A percentile compares a stretch with the other conserved stretches of the same genome.
Evolutionary conservation across 2,329 filamentous ascomycete species (phyloP).

Genomic region (Domatiomyces globalis): DNA sequence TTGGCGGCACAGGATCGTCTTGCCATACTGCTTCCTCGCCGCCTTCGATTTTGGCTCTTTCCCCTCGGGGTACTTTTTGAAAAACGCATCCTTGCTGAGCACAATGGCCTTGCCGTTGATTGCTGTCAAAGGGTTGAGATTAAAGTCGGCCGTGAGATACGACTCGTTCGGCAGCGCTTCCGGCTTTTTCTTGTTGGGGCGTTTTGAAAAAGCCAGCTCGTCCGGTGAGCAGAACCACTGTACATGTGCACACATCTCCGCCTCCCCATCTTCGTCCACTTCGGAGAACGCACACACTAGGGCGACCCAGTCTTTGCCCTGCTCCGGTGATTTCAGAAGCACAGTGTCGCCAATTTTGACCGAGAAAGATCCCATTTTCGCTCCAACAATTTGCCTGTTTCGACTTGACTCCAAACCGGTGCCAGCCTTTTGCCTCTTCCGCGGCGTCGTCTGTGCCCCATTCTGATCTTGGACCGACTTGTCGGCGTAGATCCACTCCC

Average conservation of each 20-base stretch:
- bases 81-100: slow-evolving; percentile 57
- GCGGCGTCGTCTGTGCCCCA: slow-evolving; percentile 13
- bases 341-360: slow-evolving; percentile 73
- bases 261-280: slow-evolving; percentile 53
- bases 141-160: slow-evolving; percentile 77
- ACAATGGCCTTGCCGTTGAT: slow-evolving; percentile 82
- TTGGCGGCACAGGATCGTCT: slow-evolving; percentile 76
- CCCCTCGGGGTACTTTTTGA: slow-evolving; percentile 56
- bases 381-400: slow-evolving; percentile 52
- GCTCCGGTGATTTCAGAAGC: slow-evolving; percentile 73
- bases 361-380: slow-evolving; percentile 65
- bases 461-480: slow-evolving; percentile 10
- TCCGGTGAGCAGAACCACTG: slow-evolving; percentile 87
- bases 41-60: slow-evolving; percentile 50
- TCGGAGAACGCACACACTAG: slow-evolving; percentile 73
- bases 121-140: slow-evolving; percentile 70
- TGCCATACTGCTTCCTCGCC: slow-evolving; percentile 58
- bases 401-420: slow-evolving; percentile 8
- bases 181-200: slow-evolving; percentile 38
- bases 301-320: slow-evolving; percentile 81
- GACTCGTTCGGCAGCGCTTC: slow-evolving; percentile 81
- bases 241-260: slow-evolving; percentile 65
- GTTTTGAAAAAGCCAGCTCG: slow-evolving; percentile 57
- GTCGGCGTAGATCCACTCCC: slow-evolving; percentile 63
- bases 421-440: slow-evolving; percentile 16